Percentiles rank a stretch among this genome's conserved stretches.
Evolutionary conservation across 2,329 filamentous ascomycete genomes (phyloP).

Genomic region (Tolypocladium tropicale): DNA sequence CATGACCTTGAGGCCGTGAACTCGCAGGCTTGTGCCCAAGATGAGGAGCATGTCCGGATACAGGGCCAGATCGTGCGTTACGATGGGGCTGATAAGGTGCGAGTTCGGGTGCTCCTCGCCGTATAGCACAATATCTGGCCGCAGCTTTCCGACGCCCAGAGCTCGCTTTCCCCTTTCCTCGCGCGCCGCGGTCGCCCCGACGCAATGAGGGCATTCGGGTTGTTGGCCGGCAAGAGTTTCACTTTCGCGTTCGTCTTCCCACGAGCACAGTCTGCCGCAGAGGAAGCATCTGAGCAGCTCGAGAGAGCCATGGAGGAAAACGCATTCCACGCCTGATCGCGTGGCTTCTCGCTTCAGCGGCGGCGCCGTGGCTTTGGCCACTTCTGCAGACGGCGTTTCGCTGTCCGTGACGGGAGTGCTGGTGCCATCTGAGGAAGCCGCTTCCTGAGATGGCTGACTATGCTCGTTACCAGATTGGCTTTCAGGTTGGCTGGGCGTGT

Average conservation of each 20-base stretch:
- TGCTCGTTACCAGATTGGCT: not conserved
- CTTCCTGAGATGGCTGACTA: conserved; percentile 3
- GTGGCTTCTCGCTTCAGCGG: conserved; percentile 15
- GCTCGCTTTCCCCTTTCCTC: conserved; percentile 57
- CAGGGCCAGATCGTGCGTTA: conserved; percentile 55
- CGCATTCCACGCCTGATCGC: conserved; percentile 46
- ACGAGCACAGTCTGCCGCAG: conserved; percentile 46
- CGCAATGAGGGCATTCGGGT: conserved; percentile 57
- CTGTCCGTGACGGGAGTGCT: conserved; percentile 1
- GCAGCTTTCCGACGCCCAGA: conserved; percentile 55
- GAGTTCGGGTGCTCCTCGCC: conserved; percentile 63
- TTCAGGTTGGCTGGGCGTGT: conserved; percentile 6
- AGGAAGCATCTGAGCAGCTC: conserved; percentile 53
- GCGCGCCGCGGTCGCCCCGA: conserved; percentile 49
- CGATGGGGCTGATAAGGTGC: conserved; percentile 56
- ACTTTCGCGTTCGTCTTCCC: conserved; percentile 47
- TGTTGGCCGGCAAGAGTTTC: conserved; percentile 54
- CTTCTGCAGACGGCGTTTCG: conserved; percentile 10
- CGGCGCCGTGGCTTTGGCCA: conserved; percentile 5
- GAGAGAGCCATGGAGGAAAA: conserved; percentile 64
- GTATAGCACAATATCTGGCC: conserved; percentile 65
- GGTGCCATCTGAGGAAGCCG: conserved; percentile 5
- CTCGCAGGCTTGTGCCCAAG: conserved; percentile 59
- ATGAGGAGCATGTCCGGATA: conserved; percentile 59
- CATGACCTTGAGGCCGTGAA: conserved; percentile 62